These are phyloP conservation scores for Erigeron philadelphicus DNA, from an alignment of 140 eudicot genomes.

Conservation along the genomic window DNA sequence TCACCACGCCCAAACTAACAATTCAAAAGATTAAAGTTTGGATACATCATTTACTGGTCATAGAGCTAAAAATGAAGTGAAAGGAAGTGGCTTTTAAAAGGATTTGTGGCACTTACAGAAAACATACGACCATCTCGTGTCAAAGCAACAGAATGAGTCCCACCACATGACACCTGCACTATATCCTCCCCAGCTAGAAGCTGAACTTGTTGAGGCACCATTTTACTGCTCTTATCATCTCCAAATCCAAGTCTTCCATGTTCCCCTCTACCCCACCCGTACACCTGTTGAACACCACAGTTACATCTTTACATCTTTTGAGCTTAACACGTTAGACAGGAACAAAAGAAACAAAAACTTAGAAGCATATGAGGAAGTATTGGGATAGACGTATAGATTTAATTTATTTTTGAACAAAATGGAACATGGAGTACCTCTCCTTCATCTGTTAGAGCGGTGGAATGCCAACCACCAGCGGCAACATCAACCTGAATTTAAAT, in stretches of 20 bases:
- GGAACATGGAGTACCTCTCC: conserved; percentile 65
- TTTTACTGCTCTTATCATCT: conserved; percentile 98
- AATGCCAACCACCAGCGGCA: conserved; percentile 99
- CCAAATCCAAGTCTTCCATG: conserved; percentile 99
- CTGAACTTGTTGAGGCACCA: conserved; percentile 96
- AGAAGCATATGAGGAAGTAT: background rate
- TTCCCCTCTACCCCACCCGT: conserved; percentile 99
- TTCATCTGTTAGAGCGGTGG: conserved; percentile 84
- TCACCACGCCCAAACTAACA: conserved; percentile 94
- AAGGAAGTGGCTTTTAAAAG: background rate
- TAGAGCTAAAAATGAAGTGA: background rate
- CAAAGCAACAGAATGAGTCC: conserved; percentile 97
- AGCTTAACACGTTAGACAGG: background rate
- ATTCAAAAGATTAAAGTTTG: background rate
- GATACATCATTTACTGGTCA: background rate
- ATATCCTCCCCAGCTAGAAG: conserved; percentile 82
- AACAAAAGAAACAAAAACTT: background rate
- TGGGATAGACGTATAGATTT: background rate
- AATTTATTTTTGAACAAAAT: conserved; percentile 10
- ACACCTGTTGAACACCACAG: conserved; percentile 46
- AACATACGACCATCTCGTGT: conserved; percentile 86
- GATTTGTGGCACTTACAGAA: conserved; percentile 50
- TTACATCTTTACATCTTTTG: background rate
- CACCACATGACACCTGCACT: conserved; percentile 98
- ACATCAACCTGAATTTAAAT: conserved; percentile 64